Conservation (phyloP, 768 basidiomycete genomes). For the Amanita jacksonii region DNA sequence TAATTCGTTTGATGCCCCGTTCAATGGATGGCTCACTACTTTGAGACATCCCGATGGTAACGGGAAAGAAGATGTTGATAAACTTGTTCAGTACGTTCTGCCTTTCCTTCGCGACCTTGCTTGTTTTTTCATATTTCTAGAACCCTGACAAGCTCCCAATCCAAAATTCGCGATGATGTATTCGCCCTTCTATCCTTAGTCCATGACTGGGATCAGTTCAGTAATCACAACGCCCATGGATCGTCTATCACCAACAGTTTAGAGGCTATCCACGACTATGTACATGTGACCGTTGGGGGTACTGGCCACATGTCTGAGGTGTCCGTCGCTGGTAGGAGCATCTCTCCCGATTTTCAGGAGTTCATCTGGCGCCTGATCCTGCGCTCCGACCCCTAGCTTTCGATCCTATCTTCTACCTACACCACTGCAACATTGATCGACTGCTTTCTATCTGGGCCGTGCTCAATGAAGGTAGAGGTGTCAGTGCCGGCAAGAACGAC, state of each 20-base stretch:
- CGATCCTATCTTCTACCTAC: constrained; percentile 47
- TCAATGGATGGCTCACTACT: constrained; percentile 23
- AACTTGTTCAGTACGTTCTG: constrained; percentile 18
- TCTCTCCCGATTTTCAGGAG: not conserved
- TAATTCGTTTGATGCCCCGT: constrained; percentile 23
- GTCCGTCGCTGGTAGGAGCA: constrained; percentile 28
- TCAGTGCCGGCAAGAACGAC: constrained; percentile 16
- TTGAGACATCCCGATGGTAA: constrained; percentile 23
- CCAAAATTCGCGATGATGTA: constrained; percentile 21
- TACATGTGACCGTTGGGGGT: constrained; percentile 35
- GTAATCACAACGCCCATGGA: constrained; percentile 33
- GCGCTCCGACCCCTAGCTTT: constrained; percentile 25
- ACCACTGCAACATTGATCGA: constrained; percentile 45
- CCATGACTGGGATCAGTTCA: constrained; percentile 34
- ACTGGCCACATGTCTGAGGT: constrained; percentile 33
- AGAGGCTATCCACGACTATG: constrained; percentile 38
- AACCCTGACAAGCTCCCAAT: constrained; percentile 16
- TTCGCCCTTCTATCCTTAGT: constrained; percentile 29
- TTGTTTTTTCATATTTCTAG: constrained; percentile 11
- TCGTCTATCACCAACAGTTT: constrained; percentile 34
- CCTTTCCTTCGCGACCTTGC: not conserved
- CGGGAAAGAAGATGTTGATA: constrained; percentile 23
- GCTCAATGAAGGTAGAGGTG: constrained; percentile 32
- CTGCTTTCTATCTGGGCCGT: constrained; percentile 42
- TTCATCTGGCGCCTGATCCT: no score